Conservation (phyloP, 352 stramenopile genomes). For the Phytophthora chlamydospora region DNA sequence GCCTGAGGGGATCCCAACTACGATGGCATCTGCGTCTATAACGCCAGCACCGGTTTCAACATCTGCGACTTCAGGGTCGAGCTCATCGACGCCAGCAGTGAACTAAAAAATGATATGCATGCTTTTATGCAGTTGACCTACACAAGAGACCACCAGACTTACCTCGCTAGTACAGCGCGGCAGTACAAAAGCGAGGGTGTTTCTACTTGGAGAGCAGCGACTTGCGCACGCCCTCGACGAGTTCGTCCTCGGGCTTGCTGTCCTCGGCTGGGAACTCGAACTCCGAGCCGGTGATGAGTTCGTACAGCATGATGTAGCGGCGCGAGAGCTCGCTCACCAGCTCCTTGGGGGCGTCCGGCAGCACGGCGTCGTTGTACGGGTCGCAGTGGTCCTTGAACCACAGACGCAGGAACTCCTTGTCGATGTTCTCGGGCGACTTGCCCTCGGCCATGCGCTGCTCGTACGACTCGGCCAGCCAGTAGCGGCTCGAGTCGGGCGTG, state of each 20-base stretch:
- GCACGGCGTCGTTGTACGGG: conserved; percentile 96
- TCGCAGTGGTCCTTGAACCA: conserved; percentile 99
- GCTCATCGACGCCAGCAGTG: conserved; percentile 3
- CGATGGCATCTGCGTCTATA: conserved; percentile 9
- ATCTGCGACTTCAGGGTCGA: neutral
- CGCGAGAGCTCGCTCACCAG: conserved; percentile 96
- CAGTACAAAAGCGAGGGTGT: no score
- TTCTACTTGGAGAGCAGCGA: conserved; percentile 38
- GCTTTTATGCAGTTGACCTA: conserved; percentile 32
- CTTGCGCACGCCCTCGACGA: conserved; percentile 55
- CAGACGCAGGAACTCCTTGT: conserved; percentile 99
- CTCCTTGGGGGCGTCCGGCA: conserved; percentile 96
- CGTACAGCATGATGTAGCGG: conserved; percentile 98
- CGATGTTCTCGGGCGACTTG: conserved; percentile 98
- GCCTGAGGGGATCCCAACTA: conserved; percentile 2
- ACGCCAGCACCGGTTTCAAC: conserved; percentile 1
- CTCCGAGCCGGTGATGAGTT: conserved; percentile 97
- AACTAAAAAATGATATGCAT: conserved; percentile 28
- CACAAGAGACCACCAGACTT: conserved; percentile 9
- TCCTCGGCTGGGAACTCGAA: conserved; percentile 87
- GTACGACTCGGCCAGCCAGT: conserved; percentile 93
- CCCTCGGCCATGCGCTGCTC: conserved; percentile 85
- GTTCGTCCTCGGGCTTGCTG: conserved; percentile 45
- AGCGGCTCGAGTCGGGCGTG: conserved; percentile 98
- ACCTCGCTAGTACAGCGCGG: no score